These are phyloP conservation scores for Saccharum spontaneum DNA, from an alignment of 176 grass and related monocot species.

Conservation along the genomic window DNA sequence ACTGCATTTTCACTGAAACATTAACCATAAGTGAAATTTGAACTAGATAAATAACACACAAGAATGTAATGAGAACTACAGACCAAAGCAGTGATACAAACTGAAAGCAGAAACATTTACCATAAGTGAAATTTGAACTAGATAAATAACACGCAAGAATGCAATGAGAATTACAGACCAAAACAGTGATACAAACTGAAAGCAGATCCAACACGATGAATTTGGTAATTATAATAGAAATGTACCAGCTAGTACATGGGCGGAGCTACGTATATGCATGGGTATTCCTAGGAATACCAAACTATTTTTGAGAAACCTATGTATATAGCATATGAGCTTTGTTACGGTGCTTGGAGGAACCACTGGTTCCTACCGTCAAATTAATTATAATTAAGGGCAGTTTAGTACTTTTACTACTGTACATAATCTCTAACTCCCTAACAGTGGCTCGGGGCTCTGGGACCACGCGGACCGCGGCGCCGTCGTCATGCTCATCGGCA, in stretches of 20 bases:
- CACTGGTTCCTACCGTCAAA: no score
- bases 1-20: neutral
- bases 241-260: neutral
- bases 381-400: no score
- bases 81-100: conserved; percentile 17
- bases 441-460: no score
- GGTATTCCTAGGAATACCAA: neutral
- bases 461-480: no score
- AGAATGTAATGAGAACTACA: neutral
- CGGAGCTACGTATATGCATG: neutral
- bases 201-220: neutral
- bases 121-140: neutral
- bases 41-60: conserved; percentile 21
- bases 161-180: neutral
- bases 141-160: conserved; percentile 12
- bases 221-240: conserved; percentile 21
- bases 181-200: conserved; percentile 18
- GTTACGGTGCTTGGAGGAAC: no score
- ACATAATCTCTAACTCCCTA: no score
- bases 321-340: neutral
- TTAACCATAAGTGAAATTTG: neutral
- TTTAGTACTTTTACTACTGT: no score
- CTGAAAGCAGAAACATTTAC: neutral
- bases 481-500: no score
- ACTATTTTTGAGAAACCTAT: neutral